Conservation (phyloP, 2,329 filamentous ascomycete genomes). For the Bipolaris zeicola region DNA sequence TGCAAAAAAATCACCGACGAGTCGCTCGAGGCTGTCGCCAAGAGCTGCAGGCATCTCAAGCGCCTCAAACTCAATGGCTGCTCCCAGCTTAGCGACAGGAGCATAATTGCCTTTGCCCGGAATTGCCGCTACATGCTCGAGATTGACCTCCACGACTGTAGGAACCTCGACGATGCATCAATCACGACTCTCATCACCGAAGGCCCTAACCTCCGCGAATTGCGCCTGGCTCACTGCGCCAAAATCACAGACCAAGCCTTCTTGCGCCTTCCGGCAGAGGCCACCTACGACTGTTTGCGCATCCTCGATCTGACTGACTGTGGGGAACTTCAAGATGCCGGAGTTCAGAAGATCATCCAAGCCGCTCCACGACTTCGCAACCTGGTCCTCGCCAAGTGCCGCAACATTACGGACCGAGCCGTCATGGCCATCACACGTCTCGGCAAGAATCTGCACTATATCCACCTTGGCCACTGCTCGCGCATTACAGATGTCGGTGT, state of each 20-base stretch:
- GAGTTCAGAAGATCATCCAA: constrained; percentile 85
- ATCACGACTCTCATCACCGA: constrained; percentile 80
- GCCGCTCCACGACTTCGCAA: constrained; percentile 88
- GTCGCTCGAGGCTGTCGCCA: constrained; percentile 78
- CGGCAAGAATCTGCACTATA: constrained; percentile 95
- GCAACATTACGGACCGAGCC: constrained; percentile 86
- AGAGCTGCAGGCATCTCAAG: constrained; percentile 85
- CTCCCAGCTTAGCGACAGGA: constrained; percentile 77
- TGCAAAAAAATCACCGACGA: constrained; percentile 86
- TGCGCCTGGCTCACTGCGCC: constrained; percentile 84
- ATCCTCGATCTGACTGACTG: constrained; percentile 95
- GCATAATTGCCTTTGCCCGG: constrained; percentile 82
- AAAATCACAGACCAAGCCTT: constrained; percentile 89
- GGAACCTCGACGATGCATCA: constrained; percentile 78
- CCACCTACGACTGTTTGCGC: constrained; percentile 82
- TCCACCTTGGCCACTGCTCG: constrained; percentile 91
- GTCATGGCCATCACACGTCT: constrained; percentile 86
- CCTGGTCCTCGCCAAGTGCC: constrained; percentile 91
- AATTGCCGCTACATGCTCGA: constrained; percentile 93
- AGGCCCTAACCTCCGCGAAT: constrained; percentile 83
- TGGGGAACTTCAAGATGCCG: constrained; percentile 78
- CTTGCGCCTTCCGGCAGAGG: constrained; percentile 70
- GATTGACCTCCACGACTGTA: constrained; percentile 90
- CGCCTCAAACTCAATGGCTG: constrained; percentile 95
- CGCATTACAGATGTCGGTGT: constrained; percentile 91